Base-by-base conservation (phyloP, 1,284 basidiomycete species). In the Rhodotorula mucilaginosa region DNA sequence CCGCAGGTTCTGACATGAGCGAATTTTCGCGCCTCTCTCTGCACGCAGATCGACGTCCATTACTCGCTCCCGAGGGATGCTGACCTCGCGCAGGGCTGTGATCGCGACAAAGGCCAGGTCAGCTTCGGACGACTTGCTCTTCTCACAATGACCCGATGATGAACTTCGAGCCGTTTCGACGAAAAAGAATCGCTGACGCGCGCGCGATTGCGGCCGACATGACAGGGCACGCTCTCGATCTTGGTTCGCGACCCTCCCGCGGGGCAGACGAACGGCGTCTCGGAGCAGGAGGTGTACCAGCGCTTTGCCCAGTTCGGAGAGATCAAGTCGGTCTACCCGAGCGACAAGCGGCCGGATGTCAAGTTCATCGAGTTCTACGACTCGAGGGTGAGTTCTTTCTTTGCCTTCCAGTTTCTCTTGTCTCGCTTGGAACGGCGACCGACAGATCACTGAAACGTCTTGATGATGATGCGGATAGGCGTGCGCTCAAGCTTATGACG, bases 361-460 rank as follows among this genome's bases (percentile, higher is more conserved):
- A 89, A 67, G 87, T 88, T 64, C 88, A 91, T 97, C 19, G 93
- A 97, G 80, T 94, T 88, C 79, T 97, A 89, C 79, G 93, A 97
- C 80, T 90, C 86, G 58, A 84, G 93, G 79, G 92, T 90, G 73
- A 80, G 87, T 77, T 39, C 26, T 26, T 26, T 26, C 26, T 21
- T 44, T 1, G 21, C 26, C 5, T 56, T 29, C 23, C 26, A 2
- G 31, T n/a, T 12, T 3, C 26, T 21, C 6, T n/a, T 31, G 3
- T 23, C 23, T 15, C 5, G 52, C 21, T 44, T 8, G 39, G 1
- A 39, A 39, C 10, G 39, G 39, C 8, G 39, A 39, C 39, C 39
- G 39, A 44, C n/a, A 56, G 12, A 29, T 15, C 26, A 29, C 12
- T 56, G n/a, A 15, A 3, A 1, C 19, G 6, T 16, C 10, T 8